Evolutionary conservation across 2,329 filamentous ascomycete genomes (phyloP), one percentile per base, ranked within the genome.

Genomic region (Akanthomyces lecanii): DNA sequence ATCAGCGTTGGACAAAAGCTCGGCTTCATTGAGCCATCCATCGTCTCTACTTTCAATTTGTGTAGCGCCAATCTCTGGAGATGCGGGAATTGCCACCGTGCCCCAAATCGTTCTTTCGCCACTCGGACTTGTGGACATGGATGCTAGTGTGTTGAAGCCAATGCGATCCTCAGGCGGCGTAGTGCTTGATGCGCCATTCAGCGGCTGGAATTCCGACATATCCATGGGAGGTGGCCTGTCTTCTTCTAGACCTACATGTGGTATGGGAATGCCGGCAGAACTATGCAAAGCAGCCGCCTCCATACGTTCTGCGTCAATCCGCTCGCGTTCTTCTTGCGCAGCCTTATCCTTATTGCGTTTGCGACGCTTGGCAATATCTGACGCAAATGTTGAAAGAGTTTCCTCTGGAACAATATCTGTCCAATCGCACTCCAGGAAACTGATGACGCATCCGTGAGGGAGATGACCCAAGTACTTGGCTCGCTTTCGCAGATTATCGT

Each of bases 391-490:
- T 45, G 86, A 86, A n/a, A 97, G 79, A 4, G 91, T 83, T 57
- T 91, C 88, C 0, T 87, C 81, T 3, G 87, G 83, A 5, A 97
- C 90, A 44, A 95, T 90, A 67, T 96, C 92, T 3, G 91, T 92
- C 93, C 93, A 97, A 73, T 97, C 92, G 71, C 93, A 97, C 76
- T 97, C 93, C 1, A 97, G 76, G 70, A 97, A 97, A 67, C 84
- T 92, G 48, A 97, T 90, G 67, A 96, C 89, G 73, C 92, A 97
- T n/a, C 93, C 93, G 57, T 90, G 87, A 0, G 93, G 93, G 6
- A 97, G 81, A 74, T 97, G 93, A 0, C 86, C 86, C 3, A 97
- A 82, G 67, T 97, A 97, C 73, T 95, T 96, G 62, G 91, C 88
- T 38, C 92, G 85, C 72, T 90, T 92, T 53, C 93, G 86, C 60